phyloP scores from a whole-genome alignment of 2,329 filamentous ascomycete genomes.

The Colletotrichum trifolii region DNA sequence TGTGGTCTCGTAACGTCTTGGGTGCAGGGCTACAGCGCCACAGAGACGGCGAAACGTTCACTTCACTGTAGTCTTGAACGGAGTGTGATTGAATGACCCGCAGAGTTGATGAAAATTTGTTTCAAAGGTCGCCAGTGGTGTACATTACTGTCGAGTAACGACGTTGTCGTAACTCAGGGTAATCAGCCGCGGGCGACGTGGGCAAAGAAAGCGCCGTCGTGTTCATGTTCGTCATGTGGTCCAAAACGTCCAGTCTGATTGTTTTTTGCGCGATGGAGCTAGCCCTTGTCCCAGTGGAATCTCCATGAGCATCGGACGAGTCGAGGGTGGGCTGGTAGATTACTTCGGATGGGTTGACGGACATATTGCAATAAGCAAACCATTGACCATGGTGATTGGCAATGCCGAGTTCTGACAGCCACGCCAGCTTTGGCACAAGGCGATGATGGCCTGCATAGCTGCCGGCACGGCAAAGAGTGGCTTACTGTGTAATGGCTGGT shows the following conservation, averaged over 20 bases:
- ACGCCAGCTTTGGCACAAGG: no score
- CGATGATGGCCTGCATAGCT: no score
- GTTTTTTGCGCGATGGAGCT: slow-evolving; percentile 1
- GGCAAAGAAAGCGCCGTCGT: background rate
- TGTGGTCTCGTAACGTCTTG: no score
- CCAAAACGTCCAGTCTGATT: slow-evolving; percentile 5
- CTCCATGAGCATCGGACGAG: slow-evolving; percentile 9
- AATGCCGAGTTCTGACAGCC: no score
- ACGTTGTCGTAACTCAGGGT: background rate
- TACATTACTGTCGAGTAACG: background rate
- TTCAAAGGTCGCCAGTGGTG: background rate
- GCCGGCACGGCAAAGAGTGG: no score
- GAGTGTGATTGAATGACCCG: no score
- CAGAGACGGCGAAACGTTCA: no score
- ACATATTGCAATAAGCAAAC: slow-evolving; percentile 18
- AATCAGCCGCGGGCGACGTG: background rate
- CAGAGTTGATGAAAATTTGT: no score
- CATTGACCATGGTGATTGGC: background rate
- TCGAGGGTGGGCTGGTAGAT: slow-evolving; percentile 2
- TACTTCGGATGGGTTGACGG: slow-evolving; percentile 9
- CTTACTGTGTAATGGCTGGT: no score
- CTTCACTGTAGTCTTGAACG: no score
- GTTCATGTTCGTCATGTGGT: background rate
- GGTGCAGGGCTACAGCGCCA: no score
- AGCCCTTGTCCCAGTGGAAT: slow-evolving; percentile 4